These are phyloP conservation scores for Byssochlamys sp. DNA, from an alignment of 2,329 filamentous ascomycete genomes.

Conservation along the genomic window DNA sequence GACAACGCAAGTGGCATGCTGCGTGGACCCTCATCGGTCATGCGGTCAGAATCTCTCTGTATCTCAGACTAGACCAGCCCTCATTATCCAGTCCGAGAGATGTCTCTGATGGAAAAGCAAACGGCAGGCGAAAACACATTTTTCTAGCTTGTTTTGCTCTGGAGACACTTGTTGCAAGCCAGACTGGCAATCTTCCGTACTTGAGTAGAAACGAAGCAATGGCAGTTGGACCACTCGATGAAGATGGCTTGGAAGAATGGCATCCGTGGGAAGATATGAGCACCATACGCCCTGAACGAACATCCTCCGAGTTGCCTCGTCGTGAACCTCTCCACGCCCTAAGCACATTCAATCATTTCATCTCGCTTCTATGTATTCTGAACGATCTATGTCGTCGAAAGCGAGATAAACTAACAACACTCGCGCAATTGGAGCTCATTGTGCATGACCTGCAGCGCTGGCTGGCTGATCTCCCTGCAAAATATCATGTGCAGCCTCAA, in stretches of 20 bases:
- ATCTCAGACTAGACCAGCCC: constrained; percentile 9
- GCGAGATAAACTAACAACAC: constrained; percentile 13
- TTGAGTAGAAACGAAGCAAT: constrained; percentile 33
- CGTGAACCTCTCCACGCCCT: constrained; percentile 35
- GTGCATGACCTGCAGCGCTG: constrained; percentile 24
- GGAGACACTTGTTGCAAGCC: constrained; percentile 6
- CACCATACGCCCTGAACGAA: constrained; percentile 18
- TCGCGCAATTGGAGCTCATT: constrained; percentile 19
- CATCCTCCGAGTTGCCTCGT: constrained; percentile 19
- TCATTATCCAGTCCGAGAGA: background rate
- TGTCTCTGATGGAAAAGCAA: background rate
- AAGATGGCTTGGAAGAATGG: constrained; percentile 65
- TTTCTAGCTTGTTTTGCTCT: background rate
- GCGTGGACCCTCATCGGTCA: constrained; percentile 1
- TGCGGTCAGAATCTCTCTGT: constrained; percentile 5
- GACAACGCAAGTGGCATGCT: background rate
- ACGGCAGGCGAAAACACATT: constrained; percentile 2
- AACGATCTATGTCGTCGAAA: constrained; percentile 23
- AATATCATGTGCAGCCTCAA: constrained; percentile 21
- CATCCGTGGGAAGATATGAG: constrained; percentile 55
- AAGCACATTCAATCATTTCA: constrained; percentile 45
- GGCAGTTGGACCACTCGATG: constrained; percentile 43
- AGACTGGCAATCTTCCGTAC: constrained; percentile 1
- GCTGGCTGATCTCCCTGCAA: constrained; percentile 20
- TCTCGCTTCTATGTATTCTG: constrained; percentile 27